Conservation (phyloP, 169 alveolate genomes). For the Cryptosporidium parvum region DNA sequence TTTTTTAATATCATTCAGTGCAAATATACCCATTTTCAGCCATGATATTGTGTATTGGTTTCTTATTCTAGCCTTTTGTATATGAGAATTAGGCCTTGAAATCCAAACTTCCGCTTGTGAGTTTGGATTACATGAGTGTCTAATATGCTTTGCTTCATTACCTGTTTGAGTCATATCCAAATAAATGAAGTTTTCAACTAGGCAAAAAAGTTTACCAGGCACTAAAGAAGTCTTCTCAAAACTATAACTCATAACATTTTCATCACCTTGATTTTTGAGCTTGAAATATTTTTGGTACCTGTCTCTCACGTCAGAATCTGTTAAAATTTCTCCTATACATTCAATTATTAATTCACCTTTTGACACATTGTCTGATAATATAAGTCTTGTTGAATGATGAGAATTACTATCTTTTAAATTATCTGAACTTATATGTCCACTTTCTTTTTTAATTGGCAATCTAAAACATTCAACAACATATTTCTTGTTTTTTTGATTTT, state of each 20-base stretch:
- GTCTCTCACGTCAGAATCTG: conserved; percentile 61
- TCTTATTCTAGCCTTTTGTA: neutral
- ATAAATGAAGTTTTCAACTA: conserved; percentile 58
- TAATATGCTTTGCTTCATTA: conserved; percentile 63
- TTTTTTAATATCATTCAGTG: conserved; percentile 34
- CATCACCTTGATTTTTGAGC: conserved; percentile 4
- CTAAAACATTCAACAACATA: conserved; percentile 33
- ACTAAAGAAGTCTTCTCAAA: neutral
- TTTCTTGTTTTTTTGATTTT: conserved; percentile 22
- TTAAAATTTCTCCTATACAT: conserved; percentile 60
- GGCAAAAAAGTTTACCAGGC: conserved; percentile 39
- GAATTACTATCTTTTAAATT: neutral
- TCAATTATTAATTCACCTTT: conserved; percentile 71
- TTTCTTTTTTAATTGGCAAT: neutral
- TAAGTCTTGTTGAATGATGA: conserved; percentile 14
- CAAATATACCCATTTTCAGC: conserved; percentile 68
- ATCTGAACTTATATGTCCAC: neutral
- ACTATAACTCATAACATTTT: conserved; percentile 21
- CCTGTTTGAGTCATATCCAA: conserved; percentile 70
- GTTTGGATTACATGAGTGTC: conserved; percentile 71
- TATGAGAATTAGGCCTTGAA: conserved; percentile 16
- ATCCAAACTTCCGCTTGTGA: conserved; percentile 73
- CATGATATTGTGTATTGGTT: conserved; percentile 45
- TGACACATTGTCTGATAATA: conserved; percentile 10
- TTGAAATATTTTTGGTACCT: conserved; percentile 33